Evolutionary conservation across 78 protist species (phyloP), one percentile per base, ranked within the genome.

Genomic region (Mantamonas sphyraenae): DNA sequence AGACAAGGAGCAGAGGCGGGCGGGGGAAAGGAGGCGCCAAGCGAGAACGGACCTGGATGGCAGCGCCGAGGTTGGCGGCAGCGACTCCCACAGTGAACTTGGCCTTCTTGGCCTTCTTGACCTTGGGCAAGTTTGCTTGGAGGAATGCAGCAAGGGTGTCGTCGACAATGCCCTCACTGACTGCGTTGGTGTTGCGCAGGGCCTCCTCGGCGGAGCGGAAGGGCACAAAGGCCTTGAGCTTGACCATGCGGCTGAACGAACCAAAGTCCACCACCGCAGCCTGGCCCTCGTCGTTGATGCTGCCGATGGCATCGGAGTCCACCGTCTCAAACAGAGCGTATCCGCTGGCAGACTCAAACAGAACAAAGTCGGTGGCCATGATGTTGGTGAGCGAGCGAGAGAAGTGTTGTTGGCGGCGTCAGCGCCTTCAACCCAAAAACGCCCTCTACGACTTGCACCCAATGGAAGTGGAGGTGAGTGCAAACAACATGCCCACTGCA

Each of bases 261-360:
- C 63, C 51, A 31, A 81, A 61, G 38, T 88, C 93, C 28, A 38
- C 38, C 71, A 85, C 19, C 19, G 86, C 40, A 28, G 38, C 31
- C 73, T 86, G 96, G 17, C 57, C 63, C 45, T 53, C 60, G 10
- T 43, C 74, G 14, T 64, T 62, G 24, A 24, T 9, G n/a, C 67
- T 68, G 4, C 87, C 96, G 38, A 92, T 83, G 64, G 79, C 84
- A 40, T 92, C 95, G 22, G 43, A 42, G 35, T 55, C 81, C 20
- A 59, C 60, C 34, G 66, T 61, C 61, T 77, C 81, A 57, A 95
- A 87, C 37, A 95, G 76, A 20, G 89, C 86, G 74, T 74, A 93
- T 2, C 98, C 98, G 22, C 86, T 33, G 0, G 96, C 84, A 0
- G 78, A 56, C 84, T 95, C 98, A 63, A 79, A 88, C 43, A 94